Evolutionary conservation across 306 rosid species (phyloP).

Genomic region (Prosopis cineraria): DNA sequence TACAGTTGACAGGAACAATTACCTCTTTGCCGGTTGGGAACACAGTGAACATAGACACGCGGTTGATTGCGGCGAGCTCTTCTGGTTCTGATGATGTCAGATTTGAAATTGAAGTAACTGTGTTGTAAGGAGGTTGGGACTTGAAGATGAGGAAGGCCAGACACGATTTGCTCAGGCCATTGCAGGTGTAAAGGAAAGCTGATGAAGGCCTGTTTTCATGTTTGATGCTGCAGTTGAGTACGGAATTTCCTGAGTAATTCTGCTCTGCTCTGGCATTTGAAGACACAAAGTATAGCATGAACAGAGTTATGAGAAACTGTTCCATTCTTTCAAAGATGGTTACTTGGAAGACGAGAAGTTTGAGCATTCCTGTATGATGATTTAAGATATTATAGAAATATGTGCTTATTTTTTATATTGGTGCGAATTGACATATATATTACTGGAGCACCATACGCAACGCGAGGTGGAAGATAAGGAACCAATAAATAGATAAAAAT

Average conservation of each 20-base stretch:
- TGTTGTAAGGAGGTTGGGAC: constrained; percentile 52
- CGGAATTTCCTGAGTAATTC: constrained; percentile 44
- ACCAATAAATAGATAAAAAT: not conserved
- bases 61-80: constrained; percentile 56
- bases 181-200: constrained; percentile 61
- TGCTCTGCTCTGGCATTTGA: constrained; percentile 40
- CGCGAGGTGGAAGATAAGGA: constrained; percentile 16
- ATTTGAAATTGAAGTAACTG: constrained; percentile 49
- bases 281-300: constrained; percentile 2
- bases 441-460: constrained; percentile 16
- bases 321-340: constrained; percentile 20
- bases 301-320: constrained; percentile 20
- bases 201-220: constrained; percentile 48
- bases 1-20: constrained; percentile 62
- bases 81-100: constrained; percentile 53
- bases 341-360: not conserved
- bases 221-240: constrained; percentile 29
- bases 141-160: constrained; percentile 58
- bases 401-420: no score
- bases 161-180: constrained; percentile 48
- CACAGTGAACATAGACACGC: constrained; percentile 12
- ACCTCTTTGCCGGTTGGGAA: constrained; percentile 52
- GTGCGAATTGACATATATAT: not conserved
- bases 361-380: constrained; percentile 7
- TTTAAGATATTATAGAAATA: constrained; percentile 1